Conservation (phyloP, 2,329 filamentous ascomycete species). For the Cladorrhinum sp. region DNA sequence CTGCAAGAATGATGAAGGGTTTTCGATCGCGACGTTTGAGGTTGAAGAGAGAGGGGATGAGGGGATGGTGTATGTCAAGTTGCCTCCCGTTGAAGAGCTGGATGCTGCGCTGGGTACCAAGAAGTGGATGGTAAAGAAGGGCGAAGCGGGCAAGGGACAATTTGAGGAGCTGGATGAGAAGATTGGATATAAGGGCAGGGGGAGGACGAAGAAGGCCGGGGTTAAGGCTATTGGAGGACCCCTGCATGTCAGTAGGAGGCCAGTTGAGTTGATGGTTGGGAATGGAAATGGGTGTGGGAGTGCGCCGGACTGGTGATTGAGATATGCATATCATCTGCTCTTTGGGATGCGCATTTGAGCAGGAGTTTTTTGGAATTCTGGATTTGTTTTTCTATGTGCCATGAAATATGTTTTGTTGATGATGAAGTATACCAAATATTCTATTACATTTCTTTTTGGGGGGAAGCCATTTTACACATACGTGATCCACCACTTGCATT, state of each 20-base stretch:
- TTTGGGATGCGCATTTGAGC: too few species aligned
- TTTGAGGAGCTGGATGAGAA: constrained; percentile 47
- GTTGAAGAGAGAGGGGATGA: constrained; percentile 72
- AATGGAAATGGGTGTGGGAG: constrained; percentile 38
- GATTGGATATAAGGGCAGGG: constrained; percentile 43
- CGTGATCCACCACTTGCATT: too few species aligned
- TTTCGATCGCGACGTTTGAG: constrained; percentile 80
- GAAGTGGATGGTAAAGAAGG: constrained; percentile 75
- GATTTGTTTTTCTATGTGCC: too few species aligned
- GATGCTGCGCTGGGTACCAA: constrained; percentile 74
- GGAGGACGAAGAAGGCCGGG: constrained; percentile 36
- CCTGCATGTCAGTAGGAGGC: constrained; percentile 34
- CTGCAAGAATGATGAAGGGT: constrained; percentile 69
- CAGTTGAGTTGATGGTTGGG: constrained; percentile 37
- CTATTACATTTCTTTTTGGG: too few species aligned
- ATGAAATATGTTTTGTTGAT: too few species aligned
- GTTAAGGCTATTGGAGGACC: constrained; percentile 41
- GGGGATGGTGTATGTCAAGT: constrained; percentile 68
- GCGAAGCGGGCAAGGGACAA: constrained; percentile 49
- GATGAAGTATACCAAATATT: too few species aligned
- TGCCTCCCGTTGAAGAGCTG: constrained; percentile 77
- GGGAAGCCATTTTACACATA: too few species aligned
- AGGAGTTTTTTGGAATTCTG: not conserved
- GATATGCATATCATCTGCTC: too few species aligned
- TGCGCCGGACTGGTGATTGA: constrained; percentile 45